A percentile compares a stretch with the other conserved stretches of the same genome.
Evolutionary conservation across 306 rosid genomes (phyloP).

Genomic region (Gillenia trifoliata): DNA sequence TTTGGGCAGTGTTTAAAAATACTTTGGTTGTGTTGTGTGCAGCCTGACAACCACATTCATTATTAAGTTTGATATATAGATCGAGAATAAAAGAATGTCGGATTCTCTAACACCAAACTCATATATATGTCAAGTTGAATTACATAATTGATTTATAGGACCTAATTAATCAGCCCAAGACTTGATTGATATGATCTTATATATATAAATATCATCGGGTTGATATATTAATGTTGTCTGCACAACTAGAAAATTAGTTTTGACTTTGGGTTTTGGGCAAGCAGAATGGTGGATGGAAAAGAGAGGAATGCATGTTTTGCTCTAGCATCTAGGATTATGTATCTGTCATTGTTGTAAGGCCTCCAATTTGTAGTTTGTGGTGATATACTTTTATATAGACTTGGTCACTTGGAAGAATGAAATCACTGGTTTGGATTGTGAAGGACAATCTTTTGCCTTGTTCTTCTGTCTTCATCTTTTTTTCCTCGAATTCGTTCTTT

Average conservation of each 20-base stretch:
- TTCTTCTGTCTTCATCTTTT: neutral
- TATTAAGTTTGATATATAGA: neutral
- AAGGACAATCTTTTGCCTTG: neutral
- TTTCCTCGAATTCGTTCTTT: neutral
- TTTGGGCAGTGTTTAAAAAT: neutral
- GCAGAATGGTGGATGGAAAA: conserved; percentile 1
- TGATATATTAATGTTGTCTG: neutral
- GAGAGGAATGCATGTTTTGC: neutral
- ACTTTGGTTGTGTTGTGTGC: neutral
- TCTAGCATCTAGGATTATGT: neutral
- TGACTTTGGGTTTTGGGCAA: neutral
- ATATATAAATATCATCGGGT: neutral
- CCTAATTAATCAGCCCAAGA: neutral
- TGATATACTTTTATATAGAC: neutral
- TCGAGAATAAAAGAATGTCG: neutral
- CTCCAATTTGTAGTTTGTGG: neutral
- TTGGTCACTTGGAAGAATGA: neutral
- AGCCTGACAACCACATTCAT: neutral
- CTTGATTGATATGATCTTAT: neutral
- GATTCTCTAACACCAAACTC: neutral
- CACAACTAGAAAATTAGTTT: neutral
- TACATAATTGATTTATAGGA: neutral
- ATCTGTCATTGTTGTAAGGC: neutral
- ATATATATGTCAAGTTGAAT: neutral
- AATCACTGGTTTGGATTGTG: neutral